These are phyloP conservation scores for Kurtzmaniella quercitrusa DNA, from an alignment of 1,139 yeast genomes.

Conservation along the genomic window DNA sequence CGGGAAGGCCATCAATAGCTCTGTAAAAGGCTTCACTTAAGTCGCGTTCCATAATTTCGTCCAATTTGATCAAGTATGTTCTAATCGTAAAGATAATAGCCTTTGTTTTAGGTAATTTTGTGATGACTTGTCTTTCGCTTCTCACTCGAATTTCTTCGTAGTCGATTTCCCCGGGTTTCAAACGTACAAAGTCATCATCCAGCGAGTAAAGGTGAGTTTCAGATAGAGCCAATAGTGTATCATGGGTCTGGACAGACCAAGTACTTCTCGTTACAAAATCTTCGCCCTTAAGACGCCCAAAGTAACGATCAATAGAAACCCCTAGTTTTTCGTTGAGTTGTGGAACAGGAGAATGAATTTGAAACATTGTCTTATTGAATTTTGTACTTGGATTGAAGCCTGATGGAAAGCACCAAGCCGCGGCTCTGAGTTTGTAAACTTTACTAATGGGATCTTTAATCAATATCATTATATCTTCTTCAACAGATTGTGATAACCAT, in stretches of 20 bases:
- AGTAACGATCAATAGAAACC: conserved; percentile 58
- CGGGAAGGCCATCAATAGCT: conserved; percentile 36
- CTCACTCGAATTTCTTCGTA: conserved; percentile 54
- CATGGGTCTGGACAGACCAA: conserved; percentile 60
- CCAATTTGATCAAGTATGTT: conserved; percentile 61
- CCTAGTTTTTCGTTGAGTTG: conserved; percentile 54
- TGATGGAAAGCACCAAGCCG: too few species aligned
- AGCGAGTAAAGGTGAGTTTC: conserved; percentile 49
- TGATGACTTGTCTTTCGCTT: conserved; percentile 59
- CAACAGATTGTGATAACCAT: too few species aligned
- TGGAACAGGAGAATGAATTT: too few species aligned
- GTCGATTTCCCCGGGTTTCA: conserved; percentile 45
- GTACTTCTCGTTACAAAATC: conserved; percentile 58
- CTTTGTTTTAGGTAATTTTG: conserved; percentile 51
- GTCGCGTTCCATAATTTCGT: conserved; percentile 41
- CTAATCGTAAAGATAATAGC: conserved; percentile 58
- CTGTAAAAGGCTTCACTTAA: conserved; percentile 37
- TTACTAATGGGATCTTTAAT: too few species aligned
- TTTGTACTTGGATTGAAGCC: too few species aligned
- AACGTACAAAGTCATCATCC: conserved; percentile 35
- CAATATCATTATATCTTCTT: too few species aligned
- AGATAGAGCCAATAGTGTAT: too few species aligned
- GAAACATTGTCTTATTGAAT: too few species aligned
- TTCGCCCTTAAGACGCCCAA: conserved; percentile 44
- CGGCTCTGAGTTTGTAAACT: too few species aligned